phyloP scores from a whole-genome alignment of 768 basidiomycete species.

The Scleroderma bovista region DNA sequence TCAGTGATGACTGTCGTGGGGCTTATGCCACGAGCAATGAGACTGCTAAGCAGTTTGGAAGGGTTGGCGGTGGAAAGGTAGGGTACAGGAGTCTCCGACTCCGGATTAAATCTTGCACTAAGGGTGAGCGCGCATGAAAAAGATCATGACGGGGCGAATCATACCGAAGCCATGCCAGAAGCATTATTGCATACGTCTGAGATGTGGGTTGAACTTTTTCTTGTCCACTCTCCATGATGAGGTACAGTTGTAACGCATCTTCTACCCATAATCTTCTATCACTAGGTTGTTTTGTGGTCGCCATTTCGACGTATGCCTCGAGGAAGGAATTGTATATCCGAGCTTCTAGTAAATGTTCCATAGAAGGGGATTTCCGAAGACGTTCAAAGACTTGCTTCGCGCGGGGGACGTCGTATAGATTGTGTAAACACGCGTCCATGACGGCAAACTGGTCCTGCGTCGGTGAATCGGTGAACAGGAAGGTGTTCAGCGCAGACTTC shows the following conservation, averaged over 20 bases:
- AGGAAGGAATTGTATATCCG: slow-evolving; percentile 63
- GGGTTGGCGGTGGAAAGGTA: slow-evolving; percentile 11
- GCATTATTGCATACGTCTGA: slow-evolving; percentile 64
- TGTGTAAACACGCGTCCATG: slow-evolving; percentile 79
- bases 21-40: slow-evolving; percentile 47
- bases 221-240: slow-evolving; percentile 43
- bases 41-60: slow-evolving; percentile 35
- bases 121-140: slow-evolving; percentile 8
- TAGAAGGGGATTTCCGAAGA: slow-evolving; percentile 41
- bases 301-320: slow-evolving; percentile 58
- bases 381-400: slow-evolving; percentile 69
- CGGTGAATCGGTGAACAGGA: slow-evolving; percentile 58
- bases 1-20: slow-evolving; percentile 51
- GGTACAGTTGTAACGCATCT: slow-evolving; percentile 56
- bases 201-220: slow-evolving; percentile 48
- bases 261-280: slow-evolving; percentile 53
- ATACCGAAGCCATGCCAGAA: slow-evolving; percentile 53
- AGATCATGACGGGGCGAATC: slow-evolving; percentile 10
- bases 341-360: slow-evolving; percentile 41
- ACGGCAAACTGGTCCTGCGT: slow-evolving; percentile 69
- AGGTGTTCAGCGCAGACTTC: slow-evolving; percentile 30
- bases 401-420: slow-evolving; percentile 68
- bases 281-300: slow-evolving; percentile 38
- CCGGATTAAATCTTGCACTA: slow-evolving; percentile 33
- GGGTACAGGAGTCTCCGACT: slow-evolving; percentile 20